These are phyloP conservation scores for Pythium aristosporum DNA, from an alignment of 352 stramenopile genomes.

Conservation along the genomic window DNA sequence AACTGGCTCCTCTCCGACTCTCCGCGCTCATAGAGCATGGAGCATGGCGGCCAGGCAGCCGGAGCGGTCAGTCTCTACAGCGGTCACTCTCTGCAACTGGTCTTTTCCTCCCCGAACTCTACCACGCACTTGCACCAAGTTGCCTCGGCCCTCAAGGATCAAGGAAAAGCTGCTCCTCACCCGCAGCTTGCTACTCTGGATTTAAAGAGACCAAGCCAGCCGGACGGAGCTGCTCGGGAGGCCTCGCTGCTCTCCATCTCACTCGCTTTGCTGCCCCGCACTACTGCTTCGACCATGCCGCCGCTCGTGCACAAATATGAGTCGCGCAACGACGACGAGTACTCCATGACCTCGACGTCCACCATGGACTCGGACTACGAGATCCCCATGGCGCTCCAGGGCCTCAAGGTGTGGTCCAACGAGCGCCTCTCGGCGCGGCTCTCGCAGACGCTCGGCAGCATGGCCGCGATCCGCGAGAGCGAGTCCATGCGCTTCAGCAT, in stretches of 20 bases:
- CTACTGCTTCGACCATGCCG: constrained; percentile 13
- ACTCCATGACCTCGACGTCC: constrained; percentile 75
- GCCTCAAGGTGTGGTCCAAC: constrained; percentile 59
- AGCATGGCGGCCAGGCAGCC: constrained; percentile 17
- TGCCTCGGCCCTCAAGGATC: constrained; percentile 7
- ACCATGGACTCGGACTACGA: constrained; percentile 87
- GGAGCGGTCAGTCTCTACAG: constrained; percentile 17
- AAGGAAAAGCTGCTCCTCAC: neutral
- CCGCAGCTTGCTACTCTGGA: neutral
- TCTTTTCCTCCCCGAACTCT: neutral
- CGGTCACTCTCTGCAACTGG: constrained; percentile 10
- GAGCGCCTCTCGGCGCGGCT: constrained; percentile 67
- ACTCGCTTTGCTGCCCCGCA: neutral
- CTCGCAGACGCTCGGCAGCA: constrained; percentile 53
- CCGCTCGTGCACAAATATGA: constrained; percentile 23
- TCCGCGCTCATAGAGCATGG: neutral
- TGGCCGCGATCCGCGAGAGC: constrained; percentile 73
- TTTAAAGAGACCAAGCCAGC: neutral
- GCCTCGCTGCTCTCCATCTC: too few species aligned
- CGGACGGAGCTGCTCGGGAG: too few species aligned
- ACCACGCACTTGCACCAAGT: neutral
- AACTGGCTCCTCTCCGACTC: constrained; percentile 25
- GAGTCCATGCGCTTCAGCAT: constrained; percentile 82
- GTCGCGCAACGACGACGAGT: constrained; percentile 46
- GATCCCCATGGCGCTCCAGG: constrained; percentile 67